A percentile compares a stretch with the other conserved stretches of the same genome.
phyloP scores from a whole-genome alignment of 2,329 filamentous ascomycete species.

The Cylindrodendrum hubeiense region DNA sequence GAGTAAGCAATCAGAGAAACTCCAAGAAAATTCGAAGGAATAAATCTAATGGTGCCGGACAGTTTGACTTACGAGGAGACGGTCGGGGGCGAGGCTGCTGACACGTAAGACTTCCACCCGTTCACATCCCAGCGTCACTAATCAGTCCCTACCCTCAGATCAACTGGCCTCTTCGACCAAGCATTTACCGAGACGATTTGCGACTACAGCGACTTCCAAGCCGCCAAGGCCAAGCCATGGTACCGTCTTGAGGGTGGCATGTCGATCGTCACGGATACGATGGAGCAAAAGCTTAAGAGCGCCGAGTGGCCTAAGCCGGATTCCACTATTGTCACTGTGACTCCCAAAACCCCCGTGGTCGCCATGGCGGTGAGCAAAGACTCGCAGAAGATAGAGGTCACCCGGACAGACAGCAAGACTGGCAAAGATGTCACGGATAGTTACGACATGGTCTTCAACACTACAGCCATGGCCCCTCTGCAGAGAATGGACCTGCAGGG shows the following conservation, averaged over 20 bases:
- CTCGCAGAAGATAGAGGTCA: background rate
- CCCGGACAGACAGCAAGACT: background rate
- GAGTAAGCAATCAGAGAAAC: background rate
- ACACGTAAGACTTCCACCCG: conserved; percentile 17
- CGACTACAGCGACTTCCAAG: conserved; percentile 33
- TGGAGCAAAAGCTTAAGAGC: conserved; percentile 10
- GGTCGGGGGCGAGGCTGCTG: background rate
- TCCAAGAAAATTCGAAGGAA: background rate
- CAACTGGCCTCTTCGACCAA: conserved; percentile 29
- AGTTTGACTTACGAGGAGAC: conserved; percentile 24
- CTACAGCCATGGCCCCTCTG: conserved; percentile 23
- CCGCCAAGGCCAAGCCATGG: background rate
- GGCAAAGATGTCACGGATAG: background rate
- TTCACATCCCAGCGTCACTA: fast-evolving
- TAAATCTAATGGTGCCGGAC: background rate
- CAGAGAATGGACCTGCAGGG: conserved; percentile 28
- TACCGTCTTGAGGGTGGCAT: conserved; percentile 32
- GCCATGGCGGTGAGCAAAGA: conserved; percentile 11
- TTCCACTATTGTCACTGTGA: background rate
- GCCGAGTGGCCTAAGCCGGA: background rate
- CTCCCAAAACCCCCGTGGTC: background rate
- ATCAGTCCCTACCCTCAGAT: background rate
- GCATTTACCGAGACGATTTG: conserved; percentile 24
- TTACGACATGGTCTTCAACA: conserved; percentile 36
- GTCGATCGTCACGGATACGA: conserved; percentile 25